A percentile compares a stretch with the other conserved stretches of the same genome.
phyloP scores from a whole-genome alignment of 2,329 filamentous ascomycete genomes.

The Curvularia verruculosa region DNA sequence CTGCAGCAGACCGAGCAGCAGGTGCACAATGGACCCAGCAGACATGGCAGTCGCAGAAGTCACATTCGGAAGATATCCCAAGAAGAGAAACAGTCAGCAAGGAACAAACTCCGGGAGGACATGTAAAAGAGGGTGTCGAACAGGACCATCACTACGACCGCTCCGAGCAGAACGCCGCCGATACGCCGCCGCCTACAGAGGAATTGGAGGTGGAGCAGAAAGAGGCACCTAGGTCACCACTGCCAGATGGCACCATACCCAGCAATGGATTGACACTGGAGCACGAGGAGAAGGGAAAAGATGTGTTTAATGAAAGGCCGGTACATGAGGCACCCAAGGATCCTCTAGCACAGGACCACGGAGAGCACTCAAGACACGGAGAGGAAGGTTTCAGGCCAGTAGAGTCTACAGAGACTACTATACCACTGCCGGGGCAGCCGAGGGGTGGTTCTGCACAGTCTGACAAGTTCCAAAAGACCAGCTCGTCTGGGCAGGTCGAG shows the following conservation, averaged over 20 bases:
- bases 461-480: slow-evolving; percentile 46
- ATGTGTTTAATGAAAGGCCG: slow-evolving; percentile 42
- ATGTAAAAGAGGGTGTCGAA: slow-evolving; percentile 49
- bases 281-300: slow-evolving; percentile 38
- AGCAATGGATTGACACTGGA: slow-evolving; percentile 43
- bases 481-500: slow-evolving; percentile 42
- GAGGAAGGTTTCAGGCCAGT: slow-evolving; percentile 44
- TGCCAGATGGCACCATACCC: slow-evolving; percentile 60
- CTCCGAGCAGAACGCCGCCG: slow-evolving; percentile 51
- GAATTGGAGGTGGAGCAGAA: slow-evolving; percentile 56
- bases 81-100: slow-evolving; percentile 39
- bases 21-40: slow-evolving; percentile 25
- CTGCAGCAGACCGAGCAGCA: slow-evolving; percentile 29
- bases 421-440: slow-evolving; percentile 46
- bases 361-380: slow-evolving; percentile 15
- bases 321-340: slow-evolving; percentile 46
- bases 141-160: slow-evolving; percentile 60
- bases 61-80: slow-evolving; percentile 29
- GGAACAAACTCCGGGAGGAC: slow-evolving; percentile 19
- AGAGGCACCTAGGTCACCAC: slow-evolving; percentile 50
- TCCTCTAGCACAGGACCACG: slow-evolving; percentile 40
- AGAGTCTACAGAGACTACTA: slow-evolving; percentile 51
- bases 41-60: slow-evolving; percentile 1
- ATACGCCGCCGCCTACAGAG: slow-evolving; percentile 45
- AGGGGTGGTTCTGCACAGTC: slow-evolving; percentile 47